Conservation (phyloP, 2,329 filamentous ascomycete genomes). For the Hymenoscyphus albidus region DNA sequence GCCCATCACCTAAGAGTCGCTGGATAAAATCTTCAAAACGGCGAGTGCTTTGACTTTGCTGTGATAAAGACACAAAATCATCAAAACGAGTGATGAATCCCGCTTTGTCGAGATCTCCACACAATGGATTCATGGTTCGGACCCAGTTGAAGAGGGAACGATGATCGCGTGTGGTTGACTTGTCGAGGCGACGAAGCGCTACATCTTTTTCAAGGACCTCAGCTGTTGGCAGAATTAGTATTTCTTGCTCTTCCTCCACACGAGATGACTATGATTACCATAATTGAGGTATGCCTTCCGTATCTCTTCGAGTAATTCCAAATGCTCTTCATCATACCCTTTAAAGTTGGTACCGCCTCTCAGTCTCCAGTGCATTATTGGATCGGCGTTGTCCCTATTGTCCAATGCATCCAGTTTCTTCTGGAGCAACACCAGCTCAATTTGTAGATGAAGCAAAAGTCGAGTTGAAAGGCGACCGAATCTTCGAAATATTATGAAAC, state of each 20-base stretch:
- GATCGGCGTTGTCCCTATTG: slow-evolving; percentile 8
- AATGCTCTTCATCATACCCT: slow-evolving; percentile 7
- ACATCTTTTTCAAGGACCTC: slow-evolving; percentile 1
- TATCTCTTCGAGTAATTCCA: slow-evolving; percentile 7
- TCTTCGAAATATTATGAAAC: slow-evolving; percentile 14
- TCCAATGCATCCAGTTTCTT: slow-evolving; percentile 17
- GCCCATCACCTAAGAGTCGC: not conserved
- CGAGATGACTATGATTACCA: slow-evolving; percentile 3
- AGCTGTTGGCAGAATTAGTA: not conserved
- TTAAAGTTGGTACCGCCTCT: slow-evolving; percentile 1
- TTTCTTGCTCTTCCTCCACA: not conserved
- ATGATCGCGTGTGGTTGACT: slow-evolving; percentile 8
- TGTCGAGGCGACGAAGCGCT: slow-evolving; percentile 4
- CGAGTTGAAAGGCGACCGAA: slow-evolving; percentile 15
- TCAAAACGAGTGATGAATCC: slow-evolving; percentile 13
- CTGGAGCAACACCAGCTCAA: slow-evolving; percentile 16
- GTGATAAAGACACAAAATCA: slow-evolving; percentile 11
- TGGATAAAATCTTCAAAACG: slow-evolving; percentile 8
- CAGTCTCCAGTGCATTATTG: slow-evolving; percentile 6
- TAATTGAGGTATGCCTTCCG: slow-evolving; percentile 8
- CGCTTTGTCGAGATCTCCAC: not conserved
- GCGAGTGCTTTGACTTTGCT: not conserved
- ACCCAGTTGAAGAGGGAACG: slow-evolving; percentile 7
- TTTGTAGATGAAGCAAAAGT: slow-evolving; percentile 15
- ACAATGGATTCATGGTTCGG: slow-evolving; percentile 2